Percentiles rank a stretch among this genome's conserved stretches.
phyloP scores from a whole-genome alignment of 805 yeast genomes.

The Candida ipomoeae region DNA sequence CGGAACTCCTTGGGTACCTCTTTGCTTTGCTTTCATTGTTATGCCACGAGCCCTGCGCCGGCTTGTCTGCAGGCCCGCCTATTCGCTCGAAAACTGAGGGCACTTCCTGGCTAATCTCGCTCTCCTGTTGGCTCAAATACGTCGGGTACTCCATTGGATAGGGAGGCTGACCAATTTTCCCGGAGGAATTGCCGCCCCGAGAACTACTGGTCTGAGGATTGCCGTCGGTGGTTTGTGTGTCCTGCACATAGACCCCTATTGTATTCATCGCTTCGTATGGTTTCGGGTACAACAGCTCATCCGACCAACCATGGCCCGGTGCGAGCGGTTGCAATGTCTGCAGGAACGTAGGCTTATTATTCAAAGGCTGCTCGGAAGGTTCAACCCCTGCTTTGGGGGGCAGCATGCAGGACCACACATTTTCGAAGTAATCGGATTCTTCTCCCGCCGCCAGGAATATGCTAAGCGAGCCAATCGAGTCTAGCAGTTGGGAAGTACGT shows the following conservation, averaged over 20 bases:
- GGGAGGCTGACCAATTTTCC: too few species aligned
- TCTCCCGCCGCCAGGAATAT: neutral
- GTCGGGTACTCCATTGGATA: neutral
- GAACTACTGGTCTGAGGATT: neutral
- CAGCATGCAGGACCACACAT: neutral
- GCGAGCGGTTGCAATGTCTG: neutral
- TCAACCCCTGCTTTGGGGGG: neutral
- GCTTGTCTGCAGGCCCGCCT: neutral
- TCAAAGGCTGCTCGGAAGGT: neutral
- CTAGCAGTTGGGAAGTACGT: neutral
- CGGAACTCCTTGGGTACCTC: too few species aligned
- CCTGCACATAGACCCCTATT: neutral
- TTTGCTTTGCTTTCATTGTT: too few species aligned
- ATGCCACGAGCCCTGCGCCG: neutral
- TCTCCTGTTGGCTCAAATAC: neutral
- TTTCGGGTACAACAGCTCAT: neutral
- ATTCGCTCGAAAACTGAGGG: neutral
- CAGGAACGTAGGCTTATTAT: neutral
- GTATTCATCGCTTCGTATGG: neutral
- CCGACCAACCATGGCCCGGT: neutral
- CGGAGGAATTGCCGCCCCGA: too few species aligned
- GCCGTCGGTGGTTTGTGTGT: neutral
- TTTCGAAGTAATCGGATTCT: neutral
- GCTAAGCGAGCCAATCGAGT: neutral
- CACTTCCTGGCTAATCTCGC: neutral